These are phyloP conservation scores for Candida frijolesensis DNA, from an alignment of 1,139 yeast genomes.

Conservation along the genomic window DNA sequence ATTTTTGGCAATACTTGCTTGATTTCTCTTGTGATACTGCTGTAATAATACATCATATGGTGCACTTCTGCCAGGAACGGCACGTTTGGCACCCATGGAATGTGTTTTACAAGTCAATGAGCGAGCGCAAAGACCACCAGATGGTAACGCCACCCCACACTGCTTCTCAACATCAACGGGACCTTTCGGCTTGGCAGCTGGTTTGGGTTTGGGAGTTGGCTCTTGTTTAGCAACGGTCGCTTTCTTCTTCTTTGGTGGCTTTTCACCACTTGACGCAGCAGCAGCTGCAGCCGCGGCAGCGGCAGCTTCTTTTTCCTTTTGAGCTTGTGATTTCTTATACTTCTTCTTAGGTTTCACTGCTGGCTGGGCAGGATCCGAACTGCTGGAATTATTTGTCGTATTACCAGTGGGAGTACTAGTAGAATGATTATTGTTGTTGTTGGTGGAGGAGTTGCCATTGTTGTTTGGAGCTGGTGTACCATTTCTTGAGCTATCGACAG, in stretches of 20 bases:
- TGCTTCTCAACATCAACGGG: constrained; percentile 93
- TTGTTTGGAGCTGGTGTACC: constrained; percentile 39
- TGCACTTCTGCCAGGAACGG: constrained; percentile 90
- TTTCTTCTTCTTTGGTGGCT: neutral
- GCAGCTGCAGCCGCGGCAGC: constrained; percentile 38
- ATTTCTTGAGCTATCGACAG: constrained; percentile 45
- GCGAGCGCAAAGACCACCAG: constrained; percentile 92
- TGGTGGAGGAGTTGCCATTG: neutral
- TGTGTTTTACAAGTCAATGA: constrained; percentile 96
- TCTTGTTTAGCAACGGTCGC: constrained; percentile 16
- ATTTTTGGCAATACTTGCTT: constrained; percentile 83
- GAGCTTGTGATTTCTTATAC: constrained; percentile 47
- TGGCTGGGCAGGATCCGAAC: constrained; percentile 18
- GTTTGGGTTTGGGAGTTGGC: constrained; percentile 39
- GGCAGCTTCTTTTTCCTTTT: constrained; percentile 51
- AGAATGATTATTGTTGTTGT: constrained; percentile 4
- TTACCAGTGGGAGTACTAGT: constrained; percentile 18
- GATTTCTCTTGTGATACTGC: constrained; percentile 89
- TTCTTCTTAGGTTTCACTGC: constrained; percentile 43
- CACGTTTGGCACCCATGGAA: constrained; percentile 97
- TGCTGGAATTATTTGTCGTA: constrained; percentile 8
- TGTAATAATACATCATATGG: constrained; percentile 88
- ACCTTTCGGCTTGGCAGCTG: constrained; percentile 63
- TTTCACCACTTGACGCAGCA: constrained; percentile 24
- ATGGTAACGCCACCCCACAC: constrained; percentile 93